phyloP scores from a whole-genome alignment of 352 stramenopile species.

The Phytophthora sansomeana region DNA sequence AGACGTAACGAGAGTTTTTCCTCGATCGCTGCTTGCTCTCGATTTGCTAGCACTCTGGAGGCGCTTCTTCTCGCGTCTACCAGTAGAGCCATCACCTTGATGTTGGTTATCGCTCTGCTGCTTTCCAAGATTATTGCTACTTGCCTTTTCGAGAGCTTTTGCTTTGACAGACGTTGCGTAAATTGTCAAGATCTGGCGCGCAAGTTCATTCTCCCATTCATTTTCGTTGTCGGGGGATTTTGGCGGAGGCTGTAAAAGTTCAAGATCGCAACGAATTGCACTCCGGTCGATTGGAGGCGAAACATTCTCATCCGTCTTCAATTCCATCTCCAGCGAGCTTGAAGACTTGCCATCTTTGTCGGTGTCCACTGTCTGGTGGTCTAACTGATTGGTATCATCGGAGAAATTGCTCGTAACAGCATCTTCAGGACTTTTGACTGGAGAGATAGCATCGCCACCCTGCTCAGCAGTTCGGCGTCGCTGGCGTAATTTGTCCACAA shows the following conservation, averaged over 20 bases:
- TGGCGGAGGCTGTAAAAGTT: constrained; percentile 59
- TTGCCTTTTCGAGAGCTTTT: constrained; percentile 45
- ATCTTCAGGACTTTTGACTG: neutral
- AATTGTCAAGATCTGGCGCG: constrained; percentile 89
- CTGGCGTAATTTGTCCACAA: constrained; percentile 46
- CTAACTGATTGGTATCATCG: constrained; percentile 5
- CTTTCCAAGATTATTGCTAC: constrained; percentile 5
- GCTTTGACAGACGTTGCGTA: constrained; percentile 82
- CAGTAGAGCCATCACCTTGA: neutral
- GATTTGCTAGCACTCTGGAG: neutral
- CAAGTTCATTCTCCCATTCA: constrained; percentile 93
- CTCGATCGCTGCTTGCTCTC: neutral
- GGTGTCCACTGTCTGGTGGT: neutral
- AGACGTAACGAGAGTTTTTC: constrained; percentile 11
- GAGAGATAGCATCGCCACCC: neutral
- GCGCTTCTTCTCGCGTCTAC: constrained; percentile 1
- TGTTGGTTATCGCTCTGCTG: constrained; percentile 8
- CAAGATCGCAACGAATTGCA: constrained; percentile 51
- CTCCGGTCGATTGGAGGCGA: neutral
- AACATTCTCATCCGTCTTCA: neutral
- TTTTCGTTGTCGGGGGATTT: constrained; percentile 66
- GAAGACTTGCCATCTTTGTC: neutral
- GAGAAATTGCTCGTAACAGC: no score
- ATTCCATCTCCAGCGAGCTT: neutral
- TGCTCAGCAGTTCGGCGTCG: constrained; percentile 7